Evolutionary conservation across 2,329 filamentous ascomycete species (phyloP).

Genomic region (Aspergillus sp.): DNA sequence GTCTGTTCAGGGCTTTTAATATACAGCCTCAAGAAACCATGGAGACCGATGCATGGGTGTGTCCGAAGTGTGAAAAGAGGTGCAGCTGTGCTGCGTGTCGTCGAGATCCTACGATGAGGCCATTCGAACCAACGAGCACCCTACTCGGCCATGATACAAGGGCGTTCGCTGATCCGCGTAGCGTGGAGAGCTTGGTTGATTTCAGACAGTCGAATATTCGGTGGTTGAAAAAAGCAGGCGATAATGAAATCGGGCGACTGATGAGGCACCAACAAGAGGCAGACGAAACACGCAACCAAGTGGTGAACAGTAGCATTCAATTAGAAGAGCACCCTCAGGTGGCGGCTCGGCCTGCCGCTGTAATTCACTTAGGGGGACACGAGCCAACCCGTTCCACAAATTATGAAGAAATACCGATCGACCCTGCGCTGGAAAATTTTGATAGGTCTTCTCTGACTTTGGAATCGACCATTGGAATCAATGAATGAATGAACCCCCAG

Average conservation of each 20-base stretch:
- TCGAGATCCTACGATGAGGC: slow-evolving; percentile 64
- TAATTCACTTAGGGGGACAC: slow-evolving; percentile 30
- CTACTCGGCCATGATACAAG: slow-evolving; percentile 88
- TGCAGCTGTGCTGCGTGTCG: slow-evolving; percentile 86
- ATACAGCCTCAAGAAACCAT: slow-evolving; percentile 80
- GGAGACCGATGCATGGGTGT: slow-evolving; percentile 80
- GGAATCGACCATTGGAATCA: slow-evolving; percentile 7
- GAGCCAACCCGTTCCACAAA: slow-evolving; percentile 9
- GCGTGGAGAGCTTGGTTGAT: slow-evolving; percentile 85
- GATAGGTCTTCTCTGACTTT: slow-evolving; percentile 16
- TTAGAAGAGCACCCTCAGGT: slow-evolving; percentile 28
- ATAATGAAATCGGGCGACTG: slow-evolving; percentile 50
- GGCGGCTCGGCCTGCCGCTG: neutral
- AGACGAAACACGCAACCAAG: slow-evolving; percentile 51
- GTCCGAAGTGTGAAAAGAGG: slow-evolving; percentile 79
- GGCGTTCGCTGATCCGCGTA: slow-evolving; percentile 84
- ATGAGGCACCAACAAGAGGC: slow-evolving; percentile 54
- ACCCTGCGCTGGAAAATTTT: slow-evolving; percentile 38
- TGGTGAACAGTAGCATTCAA: slow-evolving; percentile 45
- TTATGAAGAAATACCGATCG: slow-evolving; percentile 40
- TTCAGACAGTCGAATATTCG: slow-evolving; percentile 84
- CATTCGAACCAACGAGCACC: slow-evolving; percentile 84
- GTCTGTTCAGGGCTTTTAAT: slow-evolving; percentile 87
- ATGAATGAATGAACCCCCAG: neutral
- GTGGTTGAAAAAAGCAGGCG: slow-evolving; percentile 68